Conservation (phyloP, 371 early-diverging fungal species). For the Mucor racemosus region DNA sequence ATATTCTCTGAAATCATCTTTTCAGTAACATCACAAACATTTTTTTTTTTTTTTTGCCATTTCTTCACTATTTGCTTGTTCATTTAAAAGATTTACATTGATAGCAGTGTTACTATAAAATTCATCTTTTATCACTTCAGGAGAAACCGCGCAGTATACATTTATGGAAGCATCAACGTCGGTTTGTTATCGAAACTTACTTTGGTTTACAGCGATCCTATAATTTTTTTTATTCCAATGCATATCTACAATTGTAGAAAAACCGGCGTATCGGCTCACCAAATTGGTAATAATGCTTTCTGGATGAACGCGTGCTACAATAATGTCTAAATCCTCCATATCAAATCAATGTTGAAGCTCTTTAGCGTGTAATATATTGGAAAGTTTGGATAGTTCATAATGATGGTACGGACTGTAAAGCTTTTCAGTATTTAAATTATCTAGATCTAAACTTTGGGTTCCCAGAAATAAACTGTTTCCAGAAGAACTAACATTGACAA, state of each 20-base stretch:
- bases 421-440: conserved; percentile 42
- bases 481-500: conserved; percentile 55
- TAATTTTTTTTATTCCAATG: not conserved
- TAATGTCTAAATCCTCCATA: not conserved
- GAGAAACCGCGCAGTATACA: conserved; percentile 13
- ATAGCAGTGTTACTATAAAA: conserved; percentile 6
- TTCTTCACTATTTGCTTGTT: conserved; percentile 5
- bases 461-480: conserved; percentile 36
- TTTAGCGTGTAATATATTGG: conserved; percentile 59
- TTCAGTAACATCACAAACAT: conserved; percentile 5
- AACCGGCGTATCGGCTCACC: not conserved
- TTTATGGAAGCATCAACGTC: conserved; percentile 3
- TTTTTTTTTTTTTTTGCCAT: not conserved
- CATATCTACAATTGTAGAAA: not conserved
- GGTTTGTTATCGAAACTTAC: not conserved
- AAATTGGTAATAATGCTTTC: not conserved
- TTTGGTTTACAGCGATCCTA: not conserved
- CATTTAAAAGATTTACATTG: not conserved
- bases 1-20: not conserved
- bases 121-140: conserved; percentile 11
- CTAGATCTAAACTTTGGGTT: conserved; percentile 26
- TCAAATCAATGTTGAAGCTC: conserved; percentile 52
- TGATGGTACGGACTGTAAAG: conserved; percentile 1
- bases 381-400: conserved; percentile 26
- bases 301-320: conserved; percentile 11